Percentiles rank a stretch among this genome's conserved stretches.
These are phyloP conservation scores for Lactarius pseudohatsudake DNA, from an alignment of 768 basidiomycete species.

Conservation along the genomic window DNA sequence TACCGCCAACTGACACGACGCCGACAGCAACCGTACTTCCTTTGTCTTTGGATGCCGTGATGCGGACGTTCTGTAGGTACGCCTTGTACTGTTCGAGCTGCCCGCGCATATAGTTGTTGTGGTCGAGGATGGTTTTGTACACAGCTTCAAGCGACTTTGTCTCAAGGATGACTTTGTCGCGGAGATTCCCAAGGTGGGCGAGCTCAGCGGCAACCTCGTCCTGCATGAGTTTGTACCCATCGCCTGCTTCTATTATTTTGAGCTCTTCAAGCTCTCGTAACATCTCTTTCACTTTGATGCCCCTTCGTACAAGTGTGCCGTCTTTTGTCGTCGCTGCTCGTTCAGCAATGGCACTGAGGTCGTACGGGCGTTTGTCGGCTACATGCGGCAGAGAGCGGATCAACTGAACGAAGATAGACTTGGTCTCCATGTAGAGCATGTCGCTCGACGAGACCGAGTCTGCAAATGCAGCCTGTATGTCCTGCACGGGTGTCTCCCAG, in stretches of 20 bases:
- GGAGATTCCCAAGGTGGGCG: conserved; percentile 91
- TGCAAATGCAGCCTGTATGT: conserved; percentile 94
- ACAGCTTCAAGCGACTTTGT: conserved; percentile 92
- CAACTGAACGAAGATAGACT: conserved; percentile 97
- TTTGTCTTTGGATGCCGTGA: conserved; percentile 87
- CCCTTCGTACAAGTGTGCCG: conserved; percentile 89
- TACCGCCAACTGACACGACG: conserved; percentile 93
- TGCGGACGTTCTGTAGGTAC: conserved; percentile 95
- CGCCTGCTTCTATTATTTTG: conserved; percentile 75
- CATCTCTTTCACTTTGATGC: conserved; percentile 99
- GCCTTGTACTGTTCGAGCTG: conserved; percentile 99
- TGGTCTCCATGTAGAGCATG: conserved; percentile 99
- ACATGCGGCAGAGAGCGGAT: conserved; percentile 90
- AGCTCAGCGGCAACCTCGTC: conserved; percentile 97
- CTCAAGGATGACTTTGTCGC: conserved; percentile 93
- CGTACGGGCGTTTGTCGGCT: conserved; percentile 83
- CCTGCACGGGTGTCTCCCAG: conserved; percentile 99
- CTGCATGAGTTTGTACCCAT: conserved; percentile 93
- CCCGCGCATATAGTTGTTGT: conserved; percentile 94
- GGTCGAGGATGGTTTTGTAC: conserved; percentile 99
- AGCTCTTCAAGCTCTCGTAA: conserved; percentile 91
- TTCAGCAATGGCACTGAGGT: conserved; percentile 87
- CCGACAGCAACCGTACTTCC: conserved; percentile 86
- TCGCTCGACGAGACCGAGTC: conserved; percentile 96
- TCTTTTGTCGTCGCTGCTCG: conserved; percentile 97